Evolutionary conservation across 2,329 filamentous ascomycete species (phyloP).

Genomic region (Fusarium brachygibbosum): DNA sequence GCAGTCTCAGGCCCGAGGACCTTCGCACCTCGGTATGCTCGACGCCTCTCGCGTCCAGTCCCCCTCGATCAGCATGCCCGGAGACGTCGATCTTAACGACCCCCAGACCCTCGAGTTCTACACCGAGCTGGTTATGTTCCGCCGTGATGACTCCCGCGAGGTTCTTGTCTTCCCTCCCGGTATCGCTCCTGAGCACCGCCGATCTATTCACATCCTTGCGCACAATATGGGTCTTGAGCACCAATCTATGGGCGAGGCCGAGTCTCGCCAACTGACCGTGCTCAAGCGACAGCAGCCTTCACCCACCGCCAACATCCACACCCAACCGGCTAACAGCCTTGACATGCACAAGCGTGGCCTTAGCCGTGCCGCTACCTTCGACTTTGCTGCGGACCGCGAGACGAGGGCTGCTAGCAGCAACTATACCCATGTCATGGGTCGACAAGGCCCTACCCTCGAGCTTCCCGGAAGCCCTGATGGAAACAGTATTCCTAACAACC

Average conservation of each 20-base stretch:
- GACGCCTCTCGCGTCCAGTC: constrained; percentile 12
- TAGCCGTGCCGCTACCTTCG: constrained; percentile 95
- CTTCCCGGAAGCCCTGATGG: constrained; percentile 83
- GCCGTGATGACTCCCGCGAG: constrained; percentile 81
- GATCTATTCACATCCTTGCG: constrained; percentile 92
- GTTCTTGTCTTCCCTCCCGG: constrained; percentile 86
- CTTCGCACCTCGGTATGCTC: constrained; percentile 62
- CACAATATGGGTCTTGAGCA: constrained; percentile 96
- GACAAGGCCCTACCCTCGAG: constrained; percentile 87
- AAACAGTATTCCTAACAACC: constrained; percentile 76
- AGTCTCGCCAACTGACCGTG: constrained; percentile 91
- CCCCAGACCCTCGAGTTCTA: constrained; percentile 89
- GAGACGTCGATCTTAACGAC: constrained; percentile 91
- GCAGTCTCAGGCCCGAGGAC: constrained; percentile 69
- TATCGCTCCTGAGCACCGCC: constrained; percentile 84
- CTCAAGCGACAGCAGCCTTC: constrained; percentile 74
- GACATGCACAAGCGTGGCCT: constrained; percentile 87
- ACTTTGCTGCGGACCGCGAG: constrained; percentile 87
- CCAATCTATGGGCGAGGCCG: constrained; percentile 87
- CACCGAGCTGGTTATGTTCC: constrained; percentile 90
- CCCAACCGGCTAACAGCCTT: constrained; percentile 72
- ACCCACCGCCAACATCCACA: constrained; percentile 68
- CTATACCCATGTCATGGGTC: constrained; percentile 78
- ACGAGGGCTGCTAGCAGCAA: constrained; percentile 74
- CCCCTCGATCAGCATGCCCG: constrained; percentile 45